These are phyloP conservation scores for Boletus sp. DNA, from an alignment of 768 basidiomycete species.

Conservation along the genomic window DNA sequence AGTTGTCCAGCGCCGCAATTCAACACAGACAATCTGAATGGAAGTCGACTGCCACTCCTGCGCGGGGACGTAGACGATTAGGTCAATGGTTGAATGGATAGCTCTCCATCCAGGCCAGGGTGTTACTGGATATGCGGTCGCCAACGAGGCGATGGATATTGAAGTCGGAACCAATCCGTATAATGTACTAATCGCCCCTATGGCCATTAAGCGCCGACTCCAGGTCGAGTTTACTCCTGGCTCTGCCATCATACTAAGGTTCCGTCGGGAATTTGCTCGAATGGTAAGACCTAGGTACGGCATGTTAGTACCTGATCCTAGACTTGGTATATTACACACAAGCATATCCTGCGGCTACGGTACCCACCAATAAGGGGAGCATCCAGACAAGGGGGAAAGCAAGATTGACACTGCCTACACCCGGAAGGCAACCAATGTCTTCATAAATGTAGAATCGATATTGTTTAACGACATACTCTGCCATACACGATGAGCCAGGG, in stretches of 20 bases:
- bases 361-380: constrained; percentile 46
- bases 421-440: constrained; percentile 44
- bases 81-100: constrained; percentile 11
- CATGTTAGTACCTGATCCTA: background rate
- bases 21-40: background rate
- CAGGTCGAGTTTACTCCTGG: background rate
- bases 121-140: constrained; percentile 2
- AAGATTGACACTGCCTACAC: constrained; percentile 32
- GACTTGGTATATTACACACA: constrained; percentile 8
- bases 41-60: constrained; percentile 8
- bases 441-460: constrained; percentile 52
- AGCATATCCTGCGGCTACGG: constrained; percentile 44
- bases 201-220: constrained; percentile 15
- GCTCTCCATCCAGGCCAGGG: constrained; percentile 24
- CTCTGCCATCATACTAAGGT: background rate
- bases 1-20: constrained; percentile 22
- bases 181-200: constrained; percentile 4
- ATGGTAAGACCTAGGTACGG: constrained; percentile 8
- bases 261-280: constrained; percentile 1
- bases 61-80: constrained; percentile 7
- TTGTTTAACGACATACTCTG: constrained; percentile 49
- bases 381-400: constrained; percentile 43
- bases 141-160: constrained; percentile 6
- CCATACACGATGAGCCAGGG: constrained; percentile 1
- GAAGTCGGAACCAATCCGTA: constrained; percentile 17